Percentiles rank a stretch among this genome's conserved stretches.
These are phyloP conservation scores for Trichoderma koningiopsis DNA, from an alignment of 2,329 filamentous ascomycete species.

Conservation along the genomic window DNA sequence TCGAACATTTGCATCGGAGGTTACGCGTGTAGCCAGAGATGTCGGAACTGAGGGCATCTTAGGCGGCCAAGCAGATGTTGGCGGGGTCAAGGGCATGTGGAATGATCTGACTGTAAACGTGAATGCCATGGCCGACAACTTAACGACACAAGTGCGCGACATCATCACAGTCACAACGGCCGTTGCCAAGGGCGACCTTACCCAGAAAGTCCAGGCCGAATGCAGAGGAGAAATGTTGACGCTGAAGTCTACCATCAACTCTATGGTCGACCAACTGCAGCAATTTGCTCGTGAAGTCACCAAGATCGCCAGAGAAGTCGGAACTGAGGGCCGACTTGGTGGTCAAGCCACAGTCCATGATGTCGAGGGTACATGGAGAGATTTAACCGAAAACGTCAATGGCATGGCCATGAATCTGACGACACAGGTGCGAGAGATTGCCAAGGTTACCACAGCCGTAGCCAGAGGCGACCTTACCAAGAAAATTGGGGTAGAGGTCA, in stretches of 20 bases:
- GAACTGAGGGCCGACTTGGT: conserved; percentile 90
- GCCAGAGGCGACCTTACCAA: conserved; percentile 91
- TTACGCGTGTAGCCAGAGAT: conserved; percentile 79
- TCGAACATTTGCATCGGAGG: conserved; percentile 80
- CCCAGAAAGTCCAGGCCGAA: conserved; percentile 92
- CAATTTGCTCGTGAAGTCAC: conserved; percentile 97
- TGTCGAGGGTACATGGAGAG: conserved; percentile 95
- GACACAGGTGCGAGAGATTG: conserved; percentile 96
- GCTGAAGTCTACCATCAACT: conserved; percentile 98
- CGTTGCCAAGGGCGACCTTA: conserved; percentile 82
- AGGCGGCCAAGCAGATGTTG: conserved; percentile 79
- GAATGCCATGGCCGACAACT: conserved; percentile 85
- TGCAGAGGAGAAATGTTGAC: conserved; percentile 89
- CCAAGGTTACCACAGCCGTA: conserved; percentile 93
- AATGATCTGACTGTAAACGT: conserved; percentile 84
- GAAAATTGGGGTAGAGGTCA: conserved; percentile 92
- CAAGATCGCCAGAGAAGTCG: conserved; percentile 93
- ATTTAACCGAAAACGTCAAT: conserved; percentile 94
- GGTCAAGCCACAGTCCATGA: conserved; percentile 95
- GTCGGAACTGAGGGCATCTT: conserved; percentile 83
- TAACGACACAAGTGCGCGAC: conserved; percentile 88
- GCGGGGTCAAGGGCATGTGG: conserved; percentile 86
- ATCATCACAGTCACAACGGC: conserved; percentile 82
- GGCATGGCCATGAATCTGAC: conserved; percentile 98
- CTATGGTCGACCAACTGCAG: conserved; percentile 97